Conservation (phyloP, 495 filamentous ascomycete genomes). For the Penicillium coffeae region DNA sequence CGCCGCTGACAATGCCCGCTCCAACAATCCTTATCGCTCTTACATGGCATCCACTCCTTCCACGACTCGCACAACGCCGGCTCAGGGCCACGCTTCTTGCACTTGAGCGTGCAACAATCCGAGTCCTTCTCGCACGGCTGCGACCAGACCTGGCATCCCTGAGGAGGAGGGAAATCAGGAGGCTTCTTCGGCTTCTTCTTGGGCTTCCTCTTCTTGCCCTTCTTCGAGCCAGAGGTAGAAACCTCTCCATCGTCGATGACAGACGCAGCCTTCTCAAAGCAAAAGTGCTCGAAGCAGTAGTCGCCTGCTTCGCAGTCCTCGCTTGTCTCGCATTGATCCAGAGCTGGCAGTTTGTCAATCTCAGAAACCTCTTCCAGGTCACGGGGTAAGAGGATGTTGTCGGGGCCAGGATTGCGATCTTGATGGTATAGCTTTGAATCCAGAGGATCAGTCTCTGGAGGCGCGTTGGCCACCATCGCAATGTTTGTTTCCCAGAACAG, state of each 20-base stretch:
- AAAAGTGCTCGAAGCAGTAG: neutral
- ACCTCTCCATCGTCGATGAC: no score
- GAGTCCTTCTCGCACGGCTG: neutral
- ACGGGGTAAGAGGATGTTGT: neutral
- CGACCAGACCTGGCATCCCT: neutral
- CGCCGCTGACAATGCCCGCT: neutral
- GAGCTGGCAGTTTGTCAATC: neutral
- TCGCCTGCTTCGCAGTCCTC: neutral
- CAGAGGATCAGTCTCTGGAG: no score
- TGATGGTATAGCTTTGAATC: no score
- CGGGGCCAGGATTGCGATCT: no score
- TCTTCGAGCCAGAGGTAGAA: neutral
- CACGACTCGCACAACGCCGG: neutral
- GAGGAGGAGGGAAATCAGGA: neutral
- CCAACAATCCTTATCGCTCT: neutral
- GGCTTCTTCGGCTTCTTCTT: neutral
- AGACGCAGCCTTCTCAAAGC: no score
- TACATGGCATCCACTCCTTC: neutral
- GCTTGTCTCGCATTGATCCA: neutral
- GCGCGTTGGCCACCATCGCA: no score
- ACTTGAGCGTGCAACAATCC: neutral
- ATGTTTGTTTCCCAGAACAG: neutral
- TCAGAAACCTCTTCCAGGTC: neutral
- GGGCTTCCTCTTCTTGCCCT: neutral
- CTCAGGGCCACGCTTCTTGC: neutral